Base-by-base conservation (phyloP, 768 basidiomycete genomes). In the Leccinum broughii region DNA sequence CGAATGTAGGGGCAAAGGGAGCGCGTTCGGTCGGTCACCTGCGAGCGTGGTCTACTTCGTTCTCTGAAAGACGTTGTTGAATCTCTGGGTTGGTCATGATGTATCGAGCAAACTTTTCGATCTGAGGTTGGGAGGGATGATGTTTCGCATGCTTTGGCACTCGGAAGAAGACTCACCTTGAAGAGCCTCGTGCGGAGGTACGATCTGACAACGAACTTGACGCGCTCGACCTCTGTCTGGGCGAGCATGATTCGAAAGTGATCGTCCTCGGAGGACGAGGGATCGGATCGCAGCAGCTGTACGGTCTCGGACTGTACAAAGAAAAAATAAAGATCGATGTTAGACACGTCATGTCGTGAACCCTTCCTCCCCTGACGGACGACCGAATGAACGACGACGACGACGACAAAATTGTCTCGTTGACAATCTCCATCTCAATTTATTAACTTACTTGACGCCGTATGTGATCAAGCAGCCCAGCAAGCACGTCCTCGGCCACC, bases 211-310 rank as follows among this genome's bases (percentile, higher is more conserved):
- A 96, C 84, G 69, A 94, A 98, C 75, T 94, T 95, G 66, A 93
- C 92, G 46, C 95, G 85, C 71, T 98, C 95, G 65, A 96, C 85
- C 75, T 98, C 95, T 0, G 93, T 95, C 75, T 95, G 93, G 0
- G 92, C 95, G 56, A 98, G 87, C 80, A 93, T 89, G 35, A 96
- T 91, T 64, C 93, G 81, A 61, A 95, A 90, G 68, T 98, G 94
- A 63, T 98, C 95, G 62, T 96, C 93, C 68, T 96, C 93, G 1
- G 89, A 92, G 3, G 92, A 88, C 39, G 85, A 83, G 0, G 92
- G 90, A 71, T 96, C 93, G 24, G 85, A 85, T 4, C 91, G 83
- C 32, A 97, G 76, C 52, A 83, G 77, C 69, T 85, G 92, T 37
- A 92, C 92, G 58, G 84, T 85, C 64, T 90, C 87, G 60, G 88